These are phyloP conservation scores for Pisolithus tinctorius DNA, from an alignment of 768 basidiomycete species.

Conservation along the genomic window DNA sequence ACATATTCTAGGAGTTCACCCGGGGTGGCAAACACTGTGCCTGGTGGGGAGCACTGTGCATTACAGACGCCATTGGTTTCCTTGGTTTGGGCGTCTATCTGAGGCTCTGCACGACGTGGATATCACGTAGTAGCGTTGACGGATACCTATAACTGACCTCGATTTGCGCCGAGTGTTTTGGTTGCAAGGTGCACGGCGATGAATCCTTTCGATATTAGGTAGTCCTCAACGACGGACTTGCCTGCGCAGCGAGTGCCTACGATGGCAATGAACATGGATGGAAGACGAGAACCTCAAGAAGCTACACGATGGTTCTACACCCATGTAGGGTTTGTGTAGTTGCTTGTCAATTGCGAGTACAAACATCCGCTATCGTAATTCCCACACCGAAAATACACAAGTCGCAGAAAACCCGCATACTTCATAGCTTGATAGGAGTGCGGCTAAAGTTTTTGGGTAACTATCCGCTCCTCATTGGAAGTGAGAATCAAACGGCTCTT, in stretches of 20 bases:
- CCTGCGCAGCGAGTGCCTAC: conserved; percentile 59
- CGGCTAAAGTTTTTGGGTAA: too few species aligned
- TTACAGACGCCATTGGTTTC: too few species aligned
- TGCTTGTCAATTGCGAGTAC: too few species aligned
- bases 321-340: too few species aligned
- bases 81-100: too few species aligned
- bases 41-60: too few species aligned
- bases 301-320: background rate
- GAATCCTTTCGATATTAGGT: conserved; percentile 56
- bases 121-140: background rate
- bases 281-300: too few species aligned
- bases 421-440: too few species aligned
- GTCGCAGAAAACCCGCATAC: too few species aligned
- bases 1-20: conserved; percentile 60
- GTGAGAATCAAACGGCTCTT: conserved; percentile 19
- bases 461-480: conserved; percentile 4
- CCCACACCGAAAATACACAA: too few species aligned
- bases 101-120: background rate
- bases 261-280: conserved; percentile 59
- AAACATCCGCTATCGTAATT: too few species aligned
- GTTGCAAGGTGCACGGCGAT: conserved; percentile 36
- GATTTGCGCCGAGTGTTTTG: conserved; percentile 15
- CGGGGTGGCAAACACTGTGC: conserved; percentile 36
- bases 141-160: background rate
- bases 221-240: conserved; percentile 52